phyloP scores from a whole-genome alignment of 1,284 basidiomycete species.

The Ceratobasidium sp. region DNA sequence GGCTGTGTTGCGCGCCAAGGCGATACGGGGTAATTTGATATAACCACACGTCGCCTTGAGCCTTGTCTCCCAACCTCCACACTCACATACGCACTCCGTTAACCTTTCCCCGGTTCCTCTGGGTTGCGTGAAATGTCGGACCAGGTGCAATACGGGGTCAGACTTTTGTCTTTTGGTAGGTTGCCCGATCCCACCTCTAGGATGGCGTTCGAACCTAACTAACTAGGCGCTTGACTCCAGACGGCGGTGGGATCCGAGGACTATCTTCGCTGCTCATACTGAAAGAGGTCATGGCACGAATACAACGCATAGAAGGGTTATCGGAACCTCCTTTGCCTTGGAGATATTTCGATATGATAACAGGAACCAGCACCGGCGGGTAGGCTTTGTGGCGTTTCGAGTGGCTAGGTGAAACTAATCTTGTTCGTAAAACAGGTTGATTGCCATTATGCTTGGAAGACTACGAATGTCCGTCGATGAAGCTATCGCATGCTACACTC shows the following conservation, averaged over 20 bases:
- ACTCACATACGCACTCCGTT: not conserved
- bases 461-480: not conserved
- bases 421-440: not conserved
- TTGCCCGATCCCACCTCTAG: not conserved
- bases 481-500: slow-evolving; percentile 10
- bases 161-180: not conserved
- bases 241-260: slow-evolving; percentile 52
- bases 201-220: not conserved
- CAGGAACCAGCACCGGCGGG: slow-evolving; percentile 40
- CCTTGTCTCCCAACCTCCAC: not conserved
- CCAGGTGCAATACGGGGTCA: not conserved
- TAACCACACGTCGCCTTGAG: not conserved
- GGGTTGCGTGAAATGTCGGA: not conserved
- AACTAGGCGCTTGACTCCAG: slow-evolving; percentile 29
- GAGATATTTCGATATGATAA: slow-evolving; percentile 32
- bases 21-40: not conserved
- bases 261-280: slow-evolving; percentile 49
- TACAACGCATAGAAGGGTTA: not conserved
- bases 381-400: not conserved
- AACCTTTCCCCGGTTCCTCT: not conserved
- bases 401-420: not conserved
- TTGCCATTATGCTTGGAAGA: slow-evolving; percentile 24
- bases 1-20: not conserved
- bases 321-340: not conserved
- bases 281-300: slow-evolving; percentile 47